Conservation (phyloP, 1,284 basidiomycete genomes). For the Hemileccinum hortonii region DNA sequence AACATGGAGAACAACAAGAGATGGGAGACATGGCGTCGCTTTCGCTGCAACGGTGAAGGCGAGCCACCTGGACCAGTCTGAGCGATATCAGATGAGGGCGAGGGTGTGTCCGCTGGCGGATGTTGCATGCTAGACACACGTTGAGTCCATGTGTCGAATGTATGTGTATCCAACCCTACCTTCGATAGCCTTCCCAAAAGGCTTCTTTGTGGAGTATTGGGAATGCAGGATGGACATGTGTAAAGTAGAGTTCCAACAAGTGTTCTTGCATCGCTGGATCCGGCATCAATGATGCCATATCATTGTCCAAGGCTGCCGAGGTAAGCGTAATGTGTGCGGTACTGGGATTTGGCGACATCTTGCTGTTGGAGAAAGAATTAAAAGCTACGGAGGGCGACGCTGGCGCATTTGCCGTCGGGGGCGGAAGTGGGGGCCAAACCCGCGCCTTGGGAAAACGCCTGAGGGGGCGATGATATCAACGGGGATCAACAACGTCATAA, state of each 20-base stretch:
- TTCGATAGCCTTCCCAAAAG: constrained; percentile 63
- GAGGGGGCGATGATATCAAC: constrained; percentile 1
- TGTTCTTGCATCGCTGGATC: constrained; percentile 58
- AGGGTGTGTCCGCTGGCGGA: constrained; percentile 26
- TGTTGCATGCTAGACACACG: constrained; percentile 23
- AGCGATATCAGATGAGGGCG: constrained; percentile 32
- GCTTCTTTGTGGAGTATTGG: constrained; percentile 71
- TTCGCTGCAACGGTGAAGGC: constrained; percentile 40
- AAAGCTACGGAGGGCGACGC: constrained; percentile 10
- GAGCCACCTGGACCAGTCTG: constrained; percentile 28
- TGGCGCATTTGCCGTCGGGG: constrained; percentile 19
- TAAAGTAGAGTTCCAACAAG: constrained; percentile 74
- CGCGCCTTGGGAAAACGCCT: constrained; percentile 81
- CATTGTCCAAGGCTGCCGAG: constrained; percentile 35
- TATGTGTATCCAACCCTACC: constrained; percentile 31
- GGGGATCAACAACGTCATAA: background rate
- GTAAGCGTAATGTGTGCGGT: constrained; percentile 12
- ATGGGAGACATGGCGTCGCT: constrained; percentile 52
- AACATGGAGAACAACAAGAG: constrained; percentile 78
- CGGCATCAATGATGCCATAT: constrained; percentile 46
- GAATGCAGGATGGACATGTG: constrained; percentile 72
- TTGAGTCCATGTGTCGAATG: background rate
- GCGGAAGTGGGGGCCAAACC: constrained; percentile 73
- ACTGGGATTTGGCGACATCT: constrained; percentile 5
- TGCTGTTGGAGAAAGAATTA: constrained; percentile 3